phyloP scores from a whole-genome alignment of 1,139 yeast genomes.

The Pneumocystis murina region DNA sequence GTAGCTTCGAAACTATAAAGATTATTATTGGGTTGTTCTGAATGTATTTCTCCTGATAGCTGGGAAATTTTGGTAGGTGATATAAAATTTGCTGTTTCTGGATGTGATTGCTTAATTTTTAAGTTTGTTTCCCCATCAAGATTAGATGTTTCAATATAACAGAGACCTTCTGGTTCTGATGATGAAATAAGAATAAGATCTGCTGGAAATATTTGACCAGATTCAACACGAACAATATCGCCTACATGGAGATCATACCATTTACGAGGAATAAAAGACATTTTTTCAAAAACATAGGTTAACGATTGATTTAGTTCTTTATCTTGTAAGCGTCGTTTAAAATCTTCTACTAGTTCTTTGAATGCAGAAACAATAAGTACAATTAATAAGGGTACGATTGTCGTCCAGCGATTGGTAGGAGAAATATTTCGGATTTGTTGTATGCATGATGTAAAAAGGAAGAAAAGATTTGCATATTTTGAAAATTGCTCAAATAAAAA shows the following conservation, averaged over 20 bases:
- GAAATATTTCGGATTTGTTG: slow-evolving; percentile 96
- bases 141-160: slow-evolving; percentile 94
- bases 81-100: slow-evolving; percentile 62
- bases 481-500: slow-evolving; percentile 93
- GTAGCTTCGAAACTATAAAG: slow-evolving; percentile 92
- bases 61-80: slow-evolving; percentile 47
- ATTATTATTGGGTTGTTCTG: slow-evolving; percentile 91
- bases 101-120: slow-evolving; percentile 76
- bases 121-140: slow-evolving; percentile 95
- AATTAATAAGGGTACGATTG: slow-evolving; percentile 75
- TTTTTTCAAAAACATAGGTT: slow-evolving; percentile 56
- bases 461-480: slow-evolving; percentile 89
- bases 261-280: slow-evolving; percentile 47
- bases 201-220: slow-evolving; percentile 91
- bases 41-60: slow-evolving; percentile 43
- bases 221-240: slow-evolving; percentile 67
- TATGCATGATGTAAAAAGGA: slow-evolving; percentile 77
- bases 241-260: slow-evolving; percentile 92
- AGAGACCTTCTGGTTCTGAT: slow-evolving; percentile 94
- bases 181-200: slow-evolving; percentile 73
- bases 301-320: slow-evolving; percentile 71
- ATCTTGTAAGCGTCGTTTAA: slow-evolving; percentile 79
- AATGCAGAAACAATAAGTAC: slow-evolving; percentile 82
- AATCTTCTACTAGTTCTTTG: slow-evolving; percentile 80
- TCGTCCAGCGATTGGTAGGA: slow-evolving; percentile 91